Conservation (phyloP, 2,329 filamentous ascomycete genomes). For the Elsinoe fawcettii region DNA sequence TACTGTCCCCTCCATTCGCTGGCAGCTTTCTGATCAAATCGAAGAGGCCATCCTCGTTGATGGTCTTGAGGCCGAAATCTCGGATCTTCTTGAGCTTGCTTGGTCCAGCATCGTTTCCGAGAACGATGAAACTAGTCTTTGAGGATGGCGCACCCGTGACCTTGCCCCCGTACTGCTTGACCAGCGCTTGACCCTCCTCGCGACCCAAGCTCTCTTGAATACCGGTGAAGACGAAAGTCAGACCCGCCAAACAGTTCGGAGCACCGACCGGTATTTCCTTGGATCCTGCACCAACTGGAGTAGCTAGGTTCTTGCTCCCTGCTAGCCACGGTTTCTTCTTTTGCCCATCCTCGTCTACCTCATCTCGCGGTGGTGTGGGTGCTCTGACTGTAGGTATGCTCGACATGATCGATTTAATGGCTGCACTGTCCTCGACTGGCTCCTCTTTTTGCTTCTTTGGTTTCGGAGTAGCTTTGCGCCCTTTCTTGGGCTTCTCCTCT, state of each 20-base stretch:
- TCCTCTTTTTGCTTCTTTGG: conserved; percentile 56
- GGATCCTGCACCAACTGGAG: conserved; percentile 55
- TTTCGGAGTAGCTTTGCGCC: conserved; percentile 49
- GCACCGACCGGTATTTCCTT: conserved; percentile 72
- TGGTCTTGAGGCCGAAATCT: conserved; percentile 74
- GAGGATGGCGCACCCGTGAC: conserved; percentile 76
- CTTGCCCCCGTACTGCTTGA: conserved; percentile 92
- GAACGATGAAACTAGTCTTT: conserved; percentile 89
- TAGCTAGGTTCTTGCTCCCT: conserved; percentile 44
- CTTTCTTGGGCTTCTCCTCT: conserved; percentile 50
- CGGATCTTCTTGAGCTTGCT: conserved; percentile 85
- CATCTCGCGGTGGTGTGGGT: conserved; percentile 69
- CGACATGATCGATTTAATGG: conserved; percentile 76
- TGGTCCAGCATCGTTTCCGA: conserved; percentile 85
- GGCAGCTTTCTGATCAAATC: conserved; percentile 74
- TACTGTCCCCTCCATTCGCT: conserved; percentile 77
- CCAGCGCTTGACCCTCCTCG: conserved; percentile 74
- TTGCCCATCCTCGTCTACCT: conserved; percentile 53
- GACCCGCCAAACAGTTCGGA: conserved; percentile 80
- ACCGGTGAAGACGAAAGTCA: conserved; percentile 94
- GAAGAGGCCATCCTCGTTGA: conserved; percentile 88
- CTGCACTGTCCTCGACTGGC: conserved; percentile 57
- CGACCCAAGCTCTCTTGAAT: conserved; percentile 71
- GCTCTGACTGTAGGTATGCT: conserved; percentile 75
- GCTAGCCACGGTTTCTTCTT: conserved; percentile 61